phyloP scores from a whole-genome alignment of 805 yeast species.

The Starmerella cellae region DNA sequence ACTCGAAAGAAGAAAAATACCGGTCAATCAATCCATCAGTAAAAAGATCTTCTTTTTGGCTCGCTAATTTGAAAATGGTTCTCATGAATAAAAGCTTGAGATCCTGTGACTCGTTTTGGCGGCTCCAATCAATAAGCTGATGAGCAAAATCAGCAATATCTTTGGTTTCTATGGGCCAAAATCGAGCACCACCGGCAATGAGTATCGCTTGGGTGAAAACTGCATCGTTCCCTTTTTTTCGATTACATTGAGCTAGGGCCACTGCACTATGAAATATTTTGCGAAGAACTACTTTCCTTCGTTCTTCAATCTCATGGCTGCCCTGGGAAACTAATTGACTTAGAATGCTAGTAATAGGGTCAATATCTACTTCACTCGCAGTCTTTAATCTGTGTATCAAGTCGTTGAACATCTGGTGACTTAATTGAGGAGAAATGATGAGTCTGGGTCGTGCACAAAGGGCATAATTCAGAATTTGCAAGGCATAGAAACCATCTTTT shows the following conservation, averaged over 20 bases:
- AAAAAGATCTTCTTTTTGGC: not conserved
- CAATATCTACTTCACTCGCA: not conserved
- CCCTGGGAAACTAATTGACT: constrained; percentile 9
- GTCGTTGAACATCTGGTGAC: constrained; percentile 4
- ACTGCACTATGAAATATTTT: not conserved
- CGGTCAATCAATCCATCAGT: not conserved
- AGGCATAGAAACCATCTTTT: not conserved
- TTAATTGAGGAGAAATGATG: constrained; percentile 3
- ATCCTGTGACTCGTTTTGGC: not conserved
- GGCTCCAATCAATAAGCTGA: not conserved
- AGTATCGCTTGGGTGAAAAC: constrained; percentile 1
- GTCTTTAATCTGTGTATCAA: constrained; percentile 1
- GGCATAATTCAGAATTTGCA: constrained; percentile 6
- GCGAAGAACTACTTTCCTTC: not conserved
- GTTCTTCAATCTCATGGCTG: not conserved
- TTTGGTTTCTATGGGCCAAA: not conserved
- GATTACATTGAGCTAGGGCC: not conserved
- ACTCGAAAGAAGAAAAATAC: not conserved
- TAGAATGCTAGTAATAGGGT: constrained; percentile 4
- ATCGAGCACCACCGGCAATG: not conserved
- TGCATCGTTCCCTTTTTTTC: too few relatives aligned
- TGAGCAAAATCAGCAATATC: not conserved
- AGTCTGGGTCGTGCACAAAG: constrained; percentile 10
- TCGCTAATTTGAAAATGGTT: not conserved
- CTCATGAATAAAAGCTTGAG: not conserved